Conservation (phyloP, 2,329 filamentous ascomycete species). For the Orbilia ellipsospora region DNA sequence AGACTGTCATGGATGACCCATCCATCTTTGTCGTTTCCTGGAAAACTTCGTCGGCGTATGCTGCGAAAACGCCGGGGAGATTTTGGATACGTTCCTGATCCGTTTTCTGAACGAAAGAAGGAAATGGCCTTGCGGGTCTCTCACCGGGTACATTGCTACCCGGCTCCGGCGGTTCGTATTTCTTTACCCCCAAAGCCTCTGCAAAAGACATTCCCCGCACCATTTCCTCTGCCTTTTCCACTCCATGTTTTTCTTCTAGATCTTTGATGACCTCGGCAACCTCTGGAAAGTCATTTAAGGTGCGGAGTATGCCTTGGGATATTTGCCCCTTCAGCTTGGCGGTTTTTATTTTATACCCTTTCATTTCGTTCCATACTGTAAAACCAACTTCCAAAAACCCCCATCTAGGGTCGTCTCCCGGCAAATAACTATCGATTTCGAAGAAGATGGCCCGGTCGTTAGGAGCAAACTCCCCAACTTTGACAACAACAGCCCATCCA, state of each 20-base stretch:
- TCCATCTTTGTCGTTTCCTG: constrained; percentile 64
- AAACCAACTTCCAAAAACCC: constrained; percentile 54
- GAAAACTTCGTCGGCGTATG: constrained; percentile 57
- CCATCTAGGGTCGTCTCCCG: constrained; percentile 56
- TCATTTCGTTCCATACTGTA: constrained; percentile 56
- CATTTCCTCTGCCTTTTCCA: constrained; percentile 37
- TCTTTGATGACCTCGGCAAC: constrained; percentile 50
- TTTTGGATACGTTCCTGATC: constrained; percentile 60
- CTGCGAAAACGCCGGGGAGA: constrained; percentile 53
- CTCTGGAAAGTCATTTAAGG: constrained; percentile 56
- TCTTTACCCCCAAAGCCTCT: constrained; percentile 59
- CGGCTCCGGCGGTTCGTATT: constrained; percentile 57
- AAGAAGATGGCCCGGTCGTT: constrained; percentile 61
- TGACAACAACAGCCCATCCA: constrained; percentile 59
- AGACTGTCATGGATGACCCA: constrained; percentile 62
- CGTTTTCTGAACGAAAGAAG: constrained; percentile 59
- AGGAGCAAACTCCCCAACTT: constrained; percentile 31
- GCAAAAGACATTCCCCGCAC: constrained; percentile 59
- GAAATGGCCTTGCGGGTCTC: constrained; percentile 55
- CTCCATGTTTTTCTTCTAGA: constrained; percentile 52
- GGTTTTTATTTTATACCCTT: constrained; percentile 58
- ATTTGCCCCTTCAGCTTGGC: constrained; percentile 52
- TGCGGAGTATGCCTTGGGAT: constrained; percentile 60
- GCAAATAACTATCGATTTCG: constrained; percentile 61
- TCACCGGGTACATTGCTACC: not conserved